A percentile compares a stretch with the other conserved stretches of the same genome.
Evolutionary conservation across 805 yeast genomes (phyloP).

Genomic region (Kurtzmaniella fragi): DNA sequence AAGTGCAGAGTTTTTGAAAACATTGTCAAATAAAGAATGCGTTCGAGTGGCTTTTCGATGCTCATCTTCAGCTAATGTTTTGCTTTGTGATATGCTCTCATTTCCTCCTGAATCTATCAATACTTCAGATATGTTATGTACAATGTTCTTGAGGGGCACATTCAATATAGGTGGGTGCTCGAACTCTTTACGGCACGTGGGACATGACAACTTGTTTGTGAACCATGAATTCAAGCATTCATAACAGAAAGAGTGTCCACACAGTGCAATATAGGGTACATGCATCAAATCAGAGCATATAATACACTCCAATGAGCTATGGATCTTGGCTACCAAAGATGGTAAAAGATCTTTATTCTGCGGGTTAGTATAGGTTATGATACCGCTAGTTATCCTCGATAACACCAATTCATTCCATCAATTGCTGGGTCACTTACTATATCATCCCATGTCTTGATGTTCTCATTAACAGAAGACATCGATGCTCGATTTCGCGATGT

Average conservation of each 20-base stretch:
- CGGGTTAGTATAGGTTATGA: conserved; percentile 4
- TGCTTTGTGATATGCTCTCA: conserved; percentile 11
- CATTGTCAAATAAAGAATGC: conserved; percentile 41
- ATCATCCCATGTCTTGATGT: conserved; percentile 7
- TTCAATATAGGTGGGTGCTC: conserved; percentile 50
- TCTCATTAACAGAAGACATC: conserved; percentile 4
- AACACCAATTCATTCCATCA: too few relatives aligned
- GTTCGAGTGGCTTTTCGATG: conserved; percentile 37
- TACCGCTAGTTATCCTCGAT: background rate
- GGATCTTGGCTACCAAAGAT: conserved; percentile 21
- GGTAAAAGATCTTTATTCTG: conserved; percentile 17
- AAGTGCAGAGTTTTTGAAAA: conserved; percentile 44
- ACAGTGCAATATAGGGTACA: conserved; percentile 55
- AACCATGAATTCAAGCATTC: conserved; percentile 62
- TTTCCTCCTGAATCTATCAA: conserved; percentile 30
- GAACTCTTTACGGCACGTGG: conserved; percentile 55
- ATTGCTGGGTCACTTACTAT: conserved; percentile 7
- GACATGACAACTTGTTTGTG: conserved; percentile 54
- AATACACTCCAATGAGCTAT: conserved; percentile 45
- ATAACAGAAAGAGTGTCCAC: conserved; percentile 78
- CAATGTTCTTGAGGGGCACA: conserved; percentile 44
- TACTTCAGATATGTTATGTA: conserved; percentile 31
- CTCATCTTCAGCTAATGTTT: conserved; percentile 20
- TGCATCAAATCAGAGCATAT: conserved; percentile 68
- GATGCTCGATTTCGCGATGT: background rate